These are phyloP conservation scores for Verticillium nonalfalfae DNA, from an alignment of 2,329 filamentous ascomycete species.

Conservation along the genomic window DNA sequence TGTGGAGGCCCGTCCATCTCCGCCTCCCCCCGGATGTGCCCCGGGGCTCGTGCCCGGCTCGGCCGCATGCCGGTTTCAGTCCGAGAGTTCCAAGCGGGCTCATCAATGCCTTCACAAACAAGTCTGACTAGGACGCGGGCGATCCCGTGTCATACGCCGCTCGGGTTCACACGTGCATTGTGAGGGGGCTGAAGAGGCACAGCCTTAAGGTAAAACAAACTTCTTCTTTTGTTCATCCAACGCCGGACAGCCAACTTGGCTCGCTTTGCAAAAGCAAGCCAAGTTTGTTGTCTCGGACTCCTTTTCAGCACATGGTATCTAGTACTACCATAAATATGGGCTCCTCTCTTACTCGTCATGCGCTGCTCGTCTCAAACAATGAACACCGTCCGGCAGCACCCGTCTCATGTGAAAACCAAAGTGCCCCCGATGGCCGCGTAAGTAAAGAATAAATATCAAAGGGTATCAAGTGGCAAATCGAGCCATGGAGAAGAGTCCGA, in stretches of 20 bases:
- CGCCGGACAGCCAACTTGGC: not conserved
- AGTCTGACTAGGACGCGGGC: not conserved
- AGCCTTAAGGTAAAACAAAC: not conserved
- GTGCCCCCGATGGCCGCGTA: not conserved
- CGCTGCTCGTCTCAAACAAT: too few species aligned
- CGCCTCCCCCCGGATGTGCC: not conserved
- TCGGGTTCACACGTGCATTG: not conserved
- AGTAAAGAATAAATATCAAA: not conserved
- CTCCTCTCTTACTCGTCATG: not conserved
- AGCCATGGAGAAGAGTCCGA: not conserved
- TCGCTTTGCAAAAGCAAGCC: not conserved
- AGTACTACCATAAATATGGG: not conserved
- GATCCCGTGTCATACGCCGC: not conserved
- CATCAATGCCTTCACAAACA: not conserved
- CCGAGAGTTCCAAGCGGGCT: not conserved
- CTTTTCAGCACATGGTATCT: not conserved
- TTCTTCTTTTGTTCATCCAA: not conserved
- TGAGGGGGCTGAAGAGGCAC: not conserved
- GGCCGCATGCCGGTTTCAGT: conserved; percentile 6
- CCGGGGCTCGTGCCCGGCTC: not conserved
- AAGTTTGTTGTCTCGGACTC: not conserved
- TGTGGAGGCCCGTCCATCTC: conserved; percentile 5
- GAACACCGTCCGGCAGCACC: not conserved
- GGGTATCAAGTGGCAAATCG: not conserved
- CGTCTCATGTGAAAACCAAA: not conserved